These are phyloP conservation scores for Pseudomicrostroma phylloplanum DNA, from an alignment of 1,284 basidiomycete genomes.

Conservation along the genomic window DNA sequence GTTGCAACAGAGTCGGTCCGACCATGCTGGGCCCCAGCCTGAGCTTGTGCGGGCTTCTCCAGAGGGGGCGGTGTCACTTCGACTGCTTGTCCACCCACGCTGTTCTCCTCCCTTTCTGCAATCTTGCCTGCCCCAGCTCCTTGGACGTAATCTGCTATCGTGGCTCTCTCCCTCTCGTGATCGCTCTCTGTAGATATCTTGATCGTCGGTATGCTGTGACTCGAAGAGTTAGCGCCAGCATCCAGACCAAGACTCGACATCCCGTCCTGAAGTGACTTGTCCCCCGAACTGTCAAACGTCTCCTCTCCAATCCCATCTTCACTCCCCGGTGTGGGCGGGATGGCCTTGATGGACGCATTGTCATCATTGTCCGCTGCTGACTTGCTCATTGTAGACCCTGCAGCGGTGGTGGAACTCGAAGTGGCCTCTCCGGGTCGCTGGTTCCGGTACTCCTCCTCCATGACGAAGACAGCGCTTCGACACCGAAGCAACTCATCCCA, in stretches of 20 bases:
- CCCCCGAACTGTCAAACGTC: neutral
- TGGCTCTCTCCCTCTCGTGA: conserved; percentile 56
- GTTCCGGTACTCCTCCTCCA: conserved; percentile 94
- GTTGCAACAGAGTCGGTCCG: conserved; percentile 20
- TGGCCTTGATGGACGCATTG: conserved; percentile 4
- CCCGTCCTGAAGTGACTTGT: conserved; percentile 10
- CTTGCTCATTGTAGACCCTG: neutral
- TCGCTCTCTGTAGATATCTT: conserved; percentile 77
- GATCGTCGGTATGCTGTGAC: conserved; percentile 68
- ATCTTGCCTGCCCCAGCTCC: conserved; percentile 13
- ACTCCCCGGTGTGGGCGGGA: conserved; percentile 15
- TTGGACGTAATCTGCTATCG: conserved; percentile 33
- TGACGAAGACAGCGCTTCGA: conserved; percentile 90
- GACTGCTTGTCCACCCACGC: conserved; percentile 14
- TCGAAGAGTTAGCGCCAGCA: conserved; percentile 31
- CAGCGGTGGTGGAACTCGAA: conserved; percentile 5
- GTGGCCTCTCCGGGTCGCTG: conserved; percentile 49
- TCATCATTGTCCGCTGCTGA: conserved; percentile 1
- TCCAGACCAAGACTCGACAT: conserved; percentile 26
- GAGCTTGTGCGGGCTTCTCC: conserved; percentile 52
- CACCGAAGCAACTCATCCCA: conserved; percentile 97
- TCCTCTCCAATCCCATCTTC: conserved; percentile 18
- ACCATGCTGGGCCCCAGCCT: conserved; percentile 39
- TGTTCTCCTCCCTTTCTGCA: conserved; percentile 4
- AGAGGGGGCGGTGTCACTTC: conserved; percentile 43